Conservation (phyloP, 192 early-diverging fungal species). For the Entomortierella chlamydospora region DNA sequence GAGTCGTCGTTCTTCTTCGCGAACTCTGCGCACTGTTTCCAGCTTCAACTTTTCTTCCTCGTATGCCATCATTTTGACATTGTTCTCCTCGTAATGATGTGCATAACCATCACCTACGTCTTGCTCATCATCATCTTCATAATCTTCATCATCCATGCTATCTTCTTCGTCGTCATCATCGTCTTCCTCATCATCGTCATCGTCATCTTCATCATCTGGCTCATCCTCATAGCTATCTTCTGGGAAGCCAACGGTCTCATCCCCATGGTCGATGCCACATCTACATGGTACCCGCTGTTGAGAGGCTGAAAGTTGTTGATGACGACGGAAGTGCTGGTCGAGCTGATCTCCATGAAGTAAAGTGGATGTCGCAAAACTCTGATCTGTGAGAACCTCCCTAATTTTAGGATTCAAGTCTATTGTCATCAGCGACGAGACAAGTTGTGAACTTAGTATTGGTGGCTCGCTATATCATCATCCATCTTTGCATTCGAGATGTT, state of each 20-base stretch:
- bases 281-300: slow-evolving; percentile 22
- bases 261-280: slow-evolving; percentile 41
- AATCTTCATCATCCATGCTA: slow-evolving; percentile 30
- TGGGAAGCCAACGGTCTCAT: slow-evolving; percentile 37
- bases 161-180: slow-evolving; percentile 30
- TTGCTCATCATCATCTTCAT: slow-evolving; percentile 49
- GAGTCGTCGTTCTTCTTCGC: slow-evolving; percentile 48
- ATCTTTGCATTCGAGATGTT: not conserved
- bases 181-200: slow-evolving; percentile 40
- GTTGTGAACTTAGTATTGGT: not conserved
- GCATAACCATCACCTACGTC: slow-evolving; percentile 52
- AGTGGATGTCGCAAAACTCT: slow-evolving; percentile 36
- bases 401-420: slow-evolving; percentile 50
- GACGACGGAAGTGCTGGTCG: slow-evolving; percentile 32
- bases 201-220: slow-evolving; percentile 44
- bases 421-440: not conserved
- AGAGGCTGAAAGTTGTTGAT: slow-evolving; percentile 21
- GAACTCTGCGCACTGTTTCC: slow-evolving; percentile 41
- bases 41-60: slow-evolving; percentile 52
- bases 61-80: slow-evolving; percentile 50
- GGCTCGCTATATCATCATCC: not conserved
- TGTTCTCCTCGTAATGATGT: slow-evolving; percentile 51
- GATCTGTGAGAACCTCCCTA: slow-evolving; percentile 52
- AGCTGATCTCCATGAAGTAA: slow-evolving; percentile 28
- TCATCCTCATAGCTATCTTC: slow-evolving; percentile 56